Conservation (phyloP, 192 early-diverging fungal genomes). For the Diversispora epigaea region DNA sequence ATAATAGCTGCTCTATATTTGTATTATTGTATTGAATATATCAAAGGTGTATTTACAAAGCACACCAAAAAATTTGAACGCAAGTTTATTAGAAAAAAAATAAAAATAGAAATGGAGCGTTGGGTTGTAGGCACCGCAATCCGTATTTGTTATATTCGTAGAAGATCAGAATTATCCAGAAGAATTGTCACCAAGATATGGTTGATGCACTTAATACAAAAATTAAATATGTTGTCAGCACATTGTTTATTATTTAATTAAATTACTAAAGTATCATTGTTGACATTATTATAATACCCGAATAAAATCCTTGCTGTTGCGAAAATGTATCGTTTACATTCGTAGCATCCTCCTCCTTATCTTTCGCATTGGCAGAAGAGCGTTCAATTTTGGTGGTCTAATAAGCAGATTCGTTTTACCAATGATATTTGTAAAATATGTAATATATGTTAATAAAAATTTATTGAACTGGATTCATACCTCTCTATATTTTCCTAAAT, state of each 20-base stretch:
- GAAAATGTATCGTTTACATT: conserved; percentile 28
- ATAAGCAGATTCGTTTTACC: background rate
- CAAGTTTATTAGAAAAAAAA: no score
- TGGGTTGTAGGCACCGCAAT: no score
- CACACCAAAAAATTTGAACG: no score
- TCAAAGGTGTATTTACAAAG: no score
- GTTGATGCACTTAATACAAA: background rate
- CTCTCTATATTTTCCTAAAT: conserved; percentile 87
- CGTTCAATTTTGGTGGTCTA: conserved; percentile 58
- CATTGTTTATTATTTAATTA: background rate
- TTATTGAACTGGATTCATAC: conserved; percentile 47
- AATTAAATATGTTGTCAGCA: background rate
- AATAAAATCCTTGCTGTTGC: conserved; percentile 30
- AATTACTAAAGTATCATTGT: background rate
- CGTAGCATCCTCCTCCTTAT: conserved; percentile 49
- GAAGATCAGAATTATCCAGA: background rate
- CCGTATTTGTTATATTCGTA: no score
- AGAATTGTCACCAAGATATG: background rate
- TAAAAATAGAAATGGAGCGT: no score
- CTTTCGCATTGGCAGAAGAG: conserved; percentile 45
- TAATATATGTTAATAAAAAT: background rate
- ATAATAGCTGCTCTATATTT: no score
- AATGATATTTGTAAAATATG: background rate
- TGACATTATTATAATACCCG: background rate
- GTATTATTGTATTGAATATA: no score